A percentile compares a stretch with the other conserved stretches of the same genome.
These are phyloP conservation scores for Canna indica DNA, from an alignment of 176 grass and related monocot genomes.

Conservation along the genomic window DNA sequence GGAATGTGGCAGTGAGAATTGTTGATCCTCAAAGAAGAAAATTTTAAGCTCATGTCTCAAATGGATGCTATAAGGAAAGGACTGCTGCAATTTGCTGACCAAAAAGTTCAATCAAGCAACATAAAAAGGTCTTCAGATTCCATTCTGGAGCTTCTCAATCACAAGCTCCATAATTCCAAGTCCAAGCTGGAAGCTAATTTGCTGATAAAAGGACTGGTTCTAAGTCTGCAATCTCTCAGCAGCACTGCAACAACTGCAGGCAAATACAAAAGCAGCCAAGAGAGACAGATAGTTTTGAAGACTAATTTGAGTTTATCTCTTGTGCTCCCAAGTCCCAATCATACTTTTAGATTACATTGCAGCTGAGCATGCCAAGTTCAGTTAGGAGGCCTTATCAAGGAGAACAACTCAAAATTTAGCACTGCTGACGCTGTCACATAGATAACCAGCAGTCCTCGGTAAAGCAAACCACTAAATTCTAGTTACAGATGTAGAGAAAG, in stretches of 20 bases:
- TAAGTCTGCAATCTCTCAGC: background rate
- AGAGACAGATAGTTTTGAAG: background rate
- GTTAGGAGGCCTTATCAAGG: constrained; percentile 82
- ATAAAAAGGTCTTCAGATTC: background rate
- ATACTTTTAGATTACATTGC: constrained; percentile 57
- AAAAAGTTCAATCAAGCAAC: background rate
- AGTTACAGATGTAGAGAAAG: constrained; percentile 45
- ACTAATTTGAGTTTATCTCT: background rate
- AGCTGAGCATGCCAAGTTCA: constrained; percentile 75
- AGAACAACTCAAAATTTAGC: constrained; percentile 71
- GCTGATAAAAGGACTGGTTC: background rate
- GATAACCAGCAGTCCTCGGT: constrained; percentile 51
- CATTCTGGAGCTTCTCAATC: background rate
- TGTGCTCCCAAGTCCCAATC: background rate
- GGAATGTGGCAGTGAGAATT: background rate
- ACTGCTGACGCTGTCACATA: constrained; percentile 51
- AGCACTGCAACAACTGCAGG: background rate
- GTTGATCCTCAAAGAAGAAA: background rate
- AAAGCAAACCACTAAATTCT: constrained; percentile 59
- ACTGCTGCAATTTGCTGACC: background rate
- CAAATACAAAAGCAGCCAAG: background rate
- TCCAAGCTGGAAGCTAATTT: background rate
- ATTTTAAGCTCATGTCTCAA: background rate
- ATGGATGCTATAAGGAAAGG: constrained; percentile 3
- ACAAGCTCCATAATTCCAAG: background rate